Evolutionary conservation across 2,329 filamentous ascomycete genomes (phyloP).

Genomic region (Sporothrix globosa): DNA sequence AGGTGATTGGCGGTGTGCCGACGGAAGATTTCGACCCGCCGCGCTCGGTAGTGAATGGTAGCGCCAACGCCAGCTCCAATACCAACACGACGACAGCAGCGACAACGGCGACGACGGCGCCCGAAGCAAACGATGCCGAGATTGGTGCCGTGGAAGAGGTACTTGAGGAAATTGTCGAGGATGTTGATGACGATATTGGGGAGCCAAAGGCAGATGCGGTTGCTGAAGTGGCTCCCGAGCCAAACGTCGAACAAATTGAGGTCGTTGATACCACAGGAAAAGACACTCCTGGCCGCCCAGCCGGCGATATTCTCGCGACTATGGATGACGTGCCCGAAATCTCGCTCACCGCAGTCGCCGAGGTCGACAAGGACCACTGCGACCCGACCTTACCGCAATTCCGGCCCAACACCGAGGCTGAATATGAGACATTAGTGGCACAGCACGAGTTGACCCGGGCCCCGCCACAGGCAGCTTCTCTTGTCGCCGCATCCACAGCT

Average conservation of each 20-base stretch:
- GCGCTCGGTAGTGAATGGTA: not conserved
- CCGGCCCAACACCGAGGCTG: conserved; percentile 56
- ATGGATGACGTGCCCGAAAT: conserved; percentile 18
- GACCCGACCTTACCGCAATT: conserved; percentile 73
- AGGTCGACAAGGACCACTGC: conserved; percentile 34
- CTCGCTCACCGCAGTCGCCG: conserved; percentile 27
- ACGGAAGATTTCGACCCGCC: conserved; percentile 35
- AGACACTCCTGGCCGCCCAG: not conserved
- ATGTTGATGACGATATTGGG: not conserved
- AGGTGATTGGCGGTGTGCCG: conserved; percentile 39
- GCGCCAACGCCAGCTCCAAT: not conserved
- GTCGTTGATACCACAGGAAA: not conserved
- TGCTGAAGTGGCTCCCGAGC: not conserved
- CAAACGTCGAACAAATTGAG: not conserved
- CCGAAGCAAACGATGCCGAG: conserved; percentile 18
- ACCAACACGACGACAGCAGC: not conserved
- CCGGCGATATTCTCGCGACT: not conserved
- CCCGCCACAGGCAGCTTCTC: conserved; percentile 26
- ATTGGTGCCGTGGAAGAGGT: conserved; percentile 14
- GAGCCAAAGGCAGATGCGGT: not conserved
- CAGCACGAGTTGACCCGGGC: not conserved
- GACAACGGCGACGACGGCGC: not conserved
- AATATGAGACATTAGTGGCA: not conserved
- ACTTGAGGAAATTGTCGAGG: not conserved
- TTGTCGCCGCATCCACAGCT: conserved; percentile 24